These are phyloP conservation scores for Scedosporium apiospermum DNA, from an alignment of 2,329 filamentous ascomycete genomes.

Conservation along the genomic window DNA sequence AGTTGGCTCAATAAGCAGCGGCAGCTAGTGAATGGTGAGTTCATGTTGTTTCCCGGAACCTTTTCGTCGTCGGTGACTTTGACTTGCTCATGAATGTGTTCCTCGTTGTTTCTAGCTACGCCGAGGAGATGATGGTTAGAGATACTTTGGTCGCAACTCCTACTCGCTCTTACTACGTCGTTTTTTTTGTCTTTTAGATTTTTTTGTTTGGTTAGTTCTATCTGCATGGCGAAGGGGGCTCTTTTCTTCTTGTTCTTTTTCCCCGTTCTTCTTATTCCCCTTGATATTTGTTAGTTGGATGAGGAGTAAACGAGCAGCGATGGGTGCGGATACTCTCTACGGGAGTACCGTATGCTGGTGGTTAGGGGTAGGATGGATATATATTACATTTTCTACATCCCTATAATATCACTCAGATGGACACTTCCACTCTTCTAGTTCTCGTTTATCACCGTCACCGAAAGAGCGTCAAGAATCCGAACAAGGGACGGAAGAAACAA, in stretches of 20 bases:
- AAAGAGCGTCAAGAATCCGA: background rate
- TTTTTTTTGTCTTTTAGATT: background rate
- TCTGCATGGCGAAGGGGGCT: conserved; percentile 1
- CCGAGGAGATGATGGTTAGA: conserved; percentile 10
- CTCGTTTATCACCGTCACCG: too few species aligned
- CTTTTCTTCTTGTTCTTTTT: background rate
- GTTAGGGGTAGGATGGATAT: background rate
- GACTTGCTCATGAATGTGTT: background rate
- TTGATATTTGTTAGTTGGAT: background rate
- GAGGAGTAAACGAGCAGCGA: too few species aligned
- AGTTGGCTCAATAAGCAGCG: conserved; percentile 83
- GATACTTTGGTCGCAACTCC: background rate
- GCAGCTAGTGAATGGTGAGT: conserved; percentile 48
- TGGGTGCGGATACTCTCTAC: too few species aligned
- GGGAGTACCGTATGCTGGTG: too few species aligned
- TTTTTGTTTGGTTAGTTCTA: conserved; percentile 2
- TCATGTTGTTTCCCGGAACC: too few species aligned
- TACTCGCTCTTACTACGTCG: background rate
- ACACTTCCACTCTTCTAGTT: too few species aligned
- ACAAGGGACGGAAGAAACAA: background rate
- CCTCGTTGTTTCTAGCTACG: conserved; percentile 10
- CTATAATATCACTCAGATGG: background rate
- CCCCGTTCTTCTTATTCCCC: background rate
- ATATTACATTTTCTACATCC: background rate
- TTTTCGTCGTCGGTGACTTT: too few species aligned